Base-by-base conservation (phyloP, 108 stramenopile species). In the Seminavis robusta region DNA sequence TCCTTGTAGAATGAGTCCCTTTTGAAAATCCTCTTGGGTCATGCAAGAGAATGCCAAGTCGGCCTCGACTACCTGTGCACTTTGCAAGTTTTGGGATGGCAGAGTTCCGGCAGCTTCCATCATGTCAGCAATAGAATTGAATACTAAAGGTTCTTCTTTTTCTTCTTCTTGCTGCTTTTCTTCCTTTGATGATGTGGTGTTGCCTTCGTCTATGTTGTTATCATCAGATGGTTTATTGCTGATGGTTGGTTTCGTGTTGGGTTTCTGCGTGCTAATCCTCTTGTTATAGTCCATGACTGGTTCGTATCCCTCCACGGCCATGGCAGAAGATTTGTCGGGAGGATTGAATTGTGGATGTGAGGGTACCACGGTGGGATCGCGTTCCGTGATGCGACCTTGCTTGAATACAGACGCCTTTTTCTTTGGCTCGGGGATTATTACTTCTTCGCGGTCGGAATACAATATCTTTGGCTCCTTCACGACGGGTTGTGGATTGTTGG, bases 1-100 rank as follows among this genome's bases (percentile, higher is more conserved):
- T 11, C 52, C 29, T 26, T 68, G 24, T 21, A 47, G 21, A 30
- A 68, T 15, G 16, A 56, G 46, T 0, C 31, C 58, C 11, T 68
- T 44, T n/a, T n/a, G n/a, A 42, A 65, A 78, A 32, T 78, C 63
- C 21, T 69, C 68, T 28, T 61, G 28, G 0, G 72, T 51, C 68
- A 78, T 72, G 39, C 73, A 72, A 5, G 59, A 65, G 66, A 78
- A 78, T 6, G 61, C 31, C 26, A 78, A 41, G 29, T 78, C 47
- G 4, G 72, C 70, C 52, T 78, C 77, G 31, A 73, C 51, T 40
- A 65, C 9, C 39, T 72, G 29, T 2, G 63, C 21, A 21, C 59
- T 59, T 15, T 20, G 27, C 8, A 56, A 56, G 36, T 61, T 49
- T 33, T 33, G 43, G 52, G 37, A 17, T 1, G 55, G 50, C 11